Evolutionary conservation across 2,329 filamentous ascomycete species (phyloP), one percentile per base, ranked within the genome.

Genomic region (Xylaria sp.): DNA sequence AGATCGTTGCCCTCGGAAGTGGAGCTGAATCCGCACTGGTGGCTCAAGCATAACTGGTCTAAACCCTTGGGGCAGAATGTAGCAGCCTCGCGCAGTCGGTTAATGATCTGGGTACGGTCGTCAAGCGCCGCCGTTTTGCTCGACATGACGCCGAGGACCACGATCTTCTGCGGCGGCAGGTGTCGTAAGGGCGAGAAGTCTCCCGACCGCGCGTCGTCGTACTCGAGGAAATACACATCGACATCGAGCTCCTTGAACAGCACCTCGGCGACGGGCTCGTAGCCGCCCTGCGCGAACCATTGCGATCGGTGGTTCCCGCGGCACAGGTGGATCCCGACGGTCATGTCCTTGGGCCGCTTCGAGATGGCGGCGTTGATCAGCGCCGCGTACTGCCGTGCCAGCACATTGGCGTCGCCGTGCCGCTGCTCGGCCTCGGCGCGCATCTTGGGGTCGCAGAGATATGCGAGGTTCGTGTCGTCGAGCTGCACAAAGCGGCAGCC

Each of bases 171-270:
- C 57, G 78, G 78, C 3, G 84, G 83, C 51, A 87, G 74, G 71
- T 82, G 79, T n/a, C 83, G 75, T 60, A 87, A 77, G 1, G 84
- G 84, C 37, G 75, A 77, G 74, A 86, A 87, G 72, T 85, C 84
- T 14, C 84, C 84, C 0, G 78, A 82, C 2, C 84, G 78, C 33
- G 82, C 83, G 64, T 85, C 83, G 71, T 87, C 84, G 72, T 84
- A 87, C 73, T 87, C 84, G 68, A 87, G 80, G 75, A 86, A 87
- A 74, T 86, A 87, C 14, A 81, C 83, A 67, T 86, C 83, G 56
- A 85, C 83, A 68, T 85, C 78, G 51, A 85, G 78, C 60, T 84
- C 80, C 69, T 80, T 81, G 78, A 86, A 85, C 14, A 86, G 76
- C n/a, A 83, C 81, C 72, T 84, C 82, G 37, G 83, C 82, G 3